Base-by-base conservation (phyloP, 768 basidiomycete genomes). In the Steccherinum ochraceum region DNA sequence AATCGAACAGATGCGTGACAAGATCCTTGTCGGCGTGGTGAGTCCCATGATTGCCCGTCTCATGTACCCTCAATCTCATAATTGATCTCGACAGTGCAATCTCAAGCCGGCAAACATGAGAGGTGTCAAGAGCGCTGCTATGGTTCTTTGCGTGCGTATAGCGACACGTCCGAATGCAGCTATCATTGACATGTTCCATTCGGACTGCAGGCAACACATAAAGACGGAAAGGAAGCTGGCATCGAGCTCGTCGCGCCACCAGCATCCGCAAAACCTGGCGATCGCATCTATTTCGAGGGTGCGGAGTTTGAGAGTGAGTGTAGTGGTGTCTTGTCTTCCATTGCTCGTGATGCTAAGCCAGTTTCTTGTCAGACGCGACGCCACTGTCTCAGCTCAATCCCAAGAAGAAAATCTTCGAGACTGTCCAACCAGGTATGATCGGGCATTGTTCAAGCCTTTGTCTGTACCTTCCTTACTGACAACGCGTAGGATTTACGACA, bases 371-470 rank as follows among this genome's bases (percentile, higher is more conserved):
- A 86, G 86, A 72, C 58, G 75, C 76, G 0, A 77, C 73, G 18
- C 88, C 93, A 0, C 71, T 95, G 20, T 62, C 86, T 5, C 92
- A 94, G 61, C 74, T 99, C 51, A 97, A 97, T 68, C 96, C 96
- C 12, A 99, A 98, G 73, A 98, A 96, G 75, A 99, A 98, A 72
- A 89, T 98, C 25, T 99, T 97, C 61, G 96, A 99, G 71, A 86
- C 93, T 0, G 81, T 99, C 46, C 96, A 96, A 64, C 93, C 93
- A 46, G 87, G 91, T 85, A 58, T 20, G 68, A 48, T n/a, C 50
- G 49, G 27, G 43, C 56, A 45, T n/a, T 42, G 47, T 44, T 43
- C 5, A 3, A 20, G 40, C 23, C 45, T 24, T 19, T 42, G 3
- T 39, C 13, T 45, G n/a, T 52, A 46, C 45, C 23, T 26, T 56